Evolutionary conservation across 1,284 basidiomycete species (phyloP), one percentile per base, ranked within the genome.

Genomic region (Puccinia horiana): DNA sequence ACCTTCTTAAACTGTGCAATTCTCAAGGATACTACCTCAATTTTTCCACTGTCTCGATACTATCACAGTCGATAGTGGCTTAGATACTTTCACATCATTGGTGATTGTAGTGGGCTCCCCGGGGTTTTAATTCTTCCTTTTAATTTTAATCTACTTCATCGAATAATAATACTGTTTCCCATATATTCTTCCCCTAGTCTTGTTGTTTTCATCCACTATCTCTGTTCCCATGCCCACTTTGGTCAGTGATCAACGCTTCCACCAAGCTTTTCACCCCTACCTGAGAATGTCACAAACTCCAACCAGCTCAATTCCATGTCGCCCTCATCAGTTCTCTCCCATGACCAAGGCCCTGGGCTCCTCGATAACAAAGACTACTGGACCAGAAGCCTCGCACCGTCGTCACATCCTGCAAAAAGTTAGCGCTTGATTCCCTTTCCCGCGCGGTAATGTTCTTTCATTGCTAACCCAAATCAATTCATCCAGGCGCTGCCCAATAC

Each of bases 161-260:
- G 16, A 11, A 61, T 35, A 29, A 14, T 29, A 61, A 61, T 26
- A n/a, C 6, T 61, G 18, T 61, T 61, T 61, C 16, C 16, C 16
- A 8, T 61, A 14, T 61, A 32, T 61, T 29, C 32, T 61, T 61
- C 32, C 26, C 58, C 29, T 61, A 14, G 58, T 61, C 29, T 26
- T 29, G 32, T 35, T 26, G 58, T 37, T 20, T 69, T 42, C 32
- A 67, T 44, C 37, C 65, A 47, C 14, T 37, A 69, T 69, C 58
- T 69, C 58, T 69, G 65, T 69, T 69, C 65, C 40, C 65, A 73
- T 73, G 70, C 47, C 70, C 47, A 73, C 70, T 73, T 49, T 73
- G 47, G 1, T 73, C 1, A 54, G 44, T 49, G 47, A 73, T 23
- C 70, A 73, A 49, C 70, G 70, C 47, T 20, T 35, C 47, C 70